Conservation (phyloP, 129 eudicot species). For the sunflower (Helianthus annuus) region HanXRQr2.0-SUNRISE NC_035448.2:166742557-166743056, state of each 20-base stretch:
- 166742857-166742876: conserved; percentile 36
- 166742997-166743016: neutral
- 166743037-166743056: conserved; percentile 4
- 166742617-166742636: conserved; percentile 57
- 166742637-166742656: conserved; percentile 45
- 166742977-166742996: neutral
- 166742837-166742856: conserved; percentile 38
- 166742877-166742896: conserved; percentile 51
- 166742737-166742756: conserved; percentile 56
- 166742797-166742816: conserved; percentile 38
- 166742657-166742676: conserved; percentile 38
- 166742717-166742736: conserved; percentile 68
- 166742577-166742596: conserved; percentile 44
- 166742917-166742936: conserved; percentile 37
- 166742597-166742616: conserved; percentile 50
- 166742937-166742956: conserved; percentile 53
- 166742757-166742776: conserved; percentile 46
- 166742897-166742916: conserved; percentile 53
- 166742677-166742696: conserved; percentile 46
- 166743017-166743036: neutral
- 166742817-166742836: conserved; percentile 47
- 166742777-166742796: conserved; percentile 61
- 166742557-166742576: conserved; percentile 54
- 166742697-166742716: conserved; percentile 72
- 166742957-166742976: conserved; percentile 30